Evolutionary conservation across 1,284 basidiomycete species (phyloP).

Genomic region (Agaricales sp.): DNA sequence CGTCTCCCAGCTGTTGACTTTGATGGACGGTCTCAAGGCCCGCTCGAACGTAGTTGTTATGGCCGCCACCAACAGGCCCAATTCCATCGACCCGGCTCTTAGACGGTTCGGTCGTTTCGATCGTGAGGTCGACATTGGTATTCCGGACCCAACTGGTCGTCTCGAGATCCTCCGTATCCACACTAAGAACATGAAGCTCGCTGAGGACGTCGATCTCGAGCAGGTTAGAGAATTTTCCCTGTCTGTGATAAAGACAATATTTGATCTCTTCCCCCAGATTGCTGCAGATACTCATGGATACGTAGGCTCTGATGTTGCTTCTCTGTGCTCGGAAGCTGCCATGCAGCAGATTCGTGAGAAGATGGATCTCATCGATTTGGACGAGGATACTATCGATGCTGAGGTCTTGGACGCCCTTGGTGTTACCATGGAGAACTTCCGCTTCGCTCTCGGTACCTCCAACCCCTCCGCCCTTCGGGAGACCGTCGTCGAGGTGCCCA

Average conservation of each 20-base stretch:
- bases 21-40: constrained; percentile 98
- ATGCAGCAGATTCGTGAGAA: constrained; percentile 99
- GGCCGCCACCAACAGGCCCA: constrained; percentile 98
- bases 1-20: constrained; percentile 93
- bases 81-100: constrained; percentile 97
- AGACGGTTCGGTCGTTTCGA: constrained; percentile 98
- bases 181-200: constrained; percentile 99
- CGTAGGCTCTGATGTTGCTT: constrained; percentile 95
- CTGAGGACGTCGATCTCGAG: constrained; percentile 96
- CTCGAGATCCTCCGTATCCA: constrained; percentile 98
- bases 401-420: constrained; percentile 94
- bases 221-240: constrained; percentile 44
- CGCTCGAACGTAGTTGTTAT: constrained; percentile 99
- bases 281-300: constrained; percentile 99
- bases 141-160: constrained; percentile 97
- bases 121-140: constrained; percentile 98
- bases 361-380: constrained; percentile 92
- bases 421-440: constrained; percentile 98
- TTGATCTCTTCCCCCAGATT: constrained; percentile 41
- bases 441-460: constrained; percentile 87
- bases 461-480: constrained; percentile 97
- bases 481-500: constrained; percentile 87
- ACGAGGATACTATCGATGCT: constrained; percentile 93
- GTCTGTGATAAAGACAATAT: background rate
- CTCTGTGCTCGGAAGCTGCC: constrained; percentile 93